These are phyloP conservation scores for Haplosporangium sp. DNA, from an alignment of 371 early-diverging fungal genomes.

Conservation along the genomic window DNA sequence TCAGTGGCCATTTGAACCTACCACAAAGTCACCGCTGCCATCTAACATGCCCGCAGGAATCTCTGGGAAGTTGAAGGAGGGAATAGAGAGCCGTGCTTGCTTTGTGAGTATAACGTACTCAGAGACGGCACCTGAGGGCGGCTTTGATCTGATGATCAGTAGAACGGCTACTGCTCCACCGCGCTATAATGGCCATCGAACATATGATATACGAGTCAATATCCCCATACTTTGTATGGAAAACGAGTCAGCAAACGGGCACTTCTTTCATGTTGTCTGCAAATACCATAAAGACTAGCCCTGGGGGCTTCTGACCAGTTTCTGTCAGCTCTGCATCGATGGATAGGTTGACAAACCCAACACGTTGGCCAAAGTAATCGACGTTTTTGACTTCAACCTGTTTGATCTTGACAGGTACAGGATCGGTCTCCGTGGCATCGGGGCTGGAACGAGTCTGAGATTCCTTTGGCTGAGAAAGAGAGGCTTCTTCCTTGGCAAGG, in stretches of 20 bases:
- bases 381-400: slow-evolving; percentile 74
- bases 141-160: slow-evolving; percentile 65
- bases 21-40: slow-evolving; percentile 81
- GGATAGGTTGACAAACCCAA: slow-evolving; percentile 84
- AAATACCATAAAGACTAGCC: slow-evolving; percentile 82
- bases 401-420: slow-evolving; percentile 33
- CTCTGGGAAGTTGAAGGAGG: slow-evolving; percentile 70
- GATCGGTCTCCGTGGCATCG: background rate
- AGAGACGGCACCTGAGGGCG: slow-evolving; percentile 45
- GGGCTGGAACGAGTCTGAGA: background rate
- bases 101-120: slow-evolving; percentile 73
- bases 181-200: slow-evolving; percentile 57
- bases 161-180: slow-evolving; percentile 83
- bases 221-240: too few relatives aligned
- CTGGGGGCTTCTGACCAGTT: slow-evolving; percentile 70
- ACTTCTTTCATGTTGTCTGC: background rate
- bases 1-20: slow-evolving; percentile 34
- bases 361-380: slow-evolving; percentile 73
- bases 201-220: slow-evolving; percentile 3
- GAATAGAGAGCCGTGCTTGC: slow-evolving; percentile 83
- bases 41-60: slow-evolving; percentile 93
- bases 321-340: slow-evolving; percentile 65
- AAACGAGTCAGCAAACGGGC: background rate
- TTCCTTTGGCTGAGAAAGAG: slow-evolving; percentile 1
- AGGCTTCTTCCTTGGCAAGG: slow-evolving; percentile 55